Conservation (phyloP, 257 asterid genomes). For the Solanum corneliomulleri region DNA sequence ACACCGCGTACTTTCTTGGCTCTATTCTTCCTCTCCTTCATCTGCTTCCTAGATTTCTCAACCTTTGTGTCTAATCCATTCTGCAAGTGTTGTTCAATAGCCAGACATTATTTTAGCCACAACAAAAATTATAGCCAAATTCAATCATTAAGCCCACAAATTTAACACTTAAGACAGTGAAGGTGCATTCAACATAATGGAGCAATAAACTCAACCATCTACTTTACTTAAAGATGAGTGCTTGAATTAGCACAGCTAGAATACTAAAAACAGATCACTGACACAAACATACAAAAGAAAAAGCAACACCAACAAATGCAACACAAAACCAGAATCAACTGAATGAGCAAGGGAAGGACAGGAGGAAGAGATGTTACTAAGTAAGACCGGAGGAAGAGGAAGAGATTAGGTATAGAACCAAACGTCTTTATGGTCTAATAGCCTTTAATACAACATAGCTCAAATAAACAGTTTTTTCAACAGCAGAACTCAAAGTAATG, state of each 20-base stretch:
- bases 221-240: not conserved
- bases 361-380: not conserved
- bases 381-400: not conserved
- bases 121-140: not conserved
- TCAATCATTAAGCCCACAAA: not conserved
- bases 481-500: not conserved
- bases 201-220: not conserved
- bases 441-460: not conserved
- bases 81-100: not conserved
- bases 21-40: constrained; percentile 24
- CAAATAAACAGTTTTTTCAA: not conserved
- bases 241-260: not conserved
- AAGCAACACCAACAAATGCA: not conserved
- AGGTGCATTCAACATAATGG: not conserved
- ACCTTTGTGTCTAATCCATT: constrained; percentile 25
- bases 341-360: not conserved
- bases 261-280: not conserved
- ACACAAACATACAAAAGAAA: not conserved
- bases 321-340: not conserved
- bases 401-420: not conserved
- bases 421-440: not conserved
- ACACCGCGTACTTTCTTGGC: constrained; percentile 25
- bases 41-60: constrained; percentile 25
- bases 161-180: not conserved
- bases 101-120: not conserved